A percentile compares a stretch with the other conserved stretches of the same genome.
phyloP scores from a whole-genome alignment of 768 basidiomycete genomes.

The Coprinopsis cinerea region DNA sequence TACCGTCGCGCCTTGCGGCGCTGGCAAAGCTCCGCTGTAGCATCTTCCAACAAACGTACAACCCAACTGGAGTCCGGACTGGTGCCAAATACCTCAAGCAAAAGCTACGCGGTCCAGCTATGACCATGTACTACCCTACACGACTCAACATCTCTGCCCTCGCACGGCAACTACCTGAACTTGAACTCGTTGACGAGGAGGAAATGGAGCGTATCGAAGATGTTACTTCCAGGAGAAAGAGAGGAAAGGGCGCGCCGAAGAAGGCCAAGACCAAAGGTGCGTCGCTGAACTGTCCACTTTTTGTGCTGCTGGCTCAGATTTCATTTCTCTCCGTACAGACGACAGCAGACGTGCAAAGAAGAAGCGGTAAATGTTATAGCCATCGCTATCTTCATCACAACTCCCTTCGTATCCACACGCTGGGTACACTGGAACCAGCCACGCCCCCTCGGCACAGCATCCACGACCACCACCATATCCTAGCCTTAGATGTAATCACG shows the following conservation, averaged over 20 bases:
- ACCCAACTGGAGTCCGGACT: slow-evolving; percentile 74
- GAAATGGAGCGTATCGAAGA: slow-evolving; percentile 68
- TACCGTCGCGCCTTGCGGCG: slow-evolving; percentile 39
- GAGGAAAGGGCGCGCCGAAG: slow-evolving; percentile 81
- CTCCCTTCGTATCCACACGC: too few species aligned
- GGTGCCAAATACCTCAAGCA: slow-evolving; percentile 89
- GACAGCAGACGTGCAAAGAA: too few species aligned
- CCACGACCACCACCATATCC: too few species aligned
- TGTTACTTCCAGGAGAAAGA: slow-evolving; percentile 57
- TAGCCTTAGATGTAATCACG: too few species aligned
- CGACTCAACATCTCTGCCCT: slow-evolving; percentile 50
- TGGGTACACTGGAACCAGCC: too few species aligned
- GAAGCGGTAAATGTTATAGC: too few species aligned
- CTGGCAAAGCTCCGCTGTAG: slow-evolving; percentile 59
- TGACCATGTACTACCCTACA: slow-evolving; percentile 78
- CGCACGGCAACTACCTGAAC: slow-evolving; percentile 44
- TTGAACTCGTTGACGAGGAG: slow-evolving; percentile 56
- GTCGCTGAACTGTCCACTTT: slow-evolving; percentile 17
- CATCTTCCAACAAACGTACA: slow-evolving; percentile 86
- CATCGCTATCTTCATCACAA: too few species aligned
- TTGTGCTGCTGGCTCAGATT: background rate
- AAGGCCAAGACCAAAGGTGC: slow-evolving; percentile 68
- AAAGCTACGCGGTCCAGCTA: slow-evolving; percentile 77
- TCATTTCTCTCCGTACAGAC: background rate
- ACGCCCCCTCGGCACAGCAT: too few species aligned